Conservation (phyloP, 1,139 yeast species). For the Petasospora rhodanensis region DNA sequence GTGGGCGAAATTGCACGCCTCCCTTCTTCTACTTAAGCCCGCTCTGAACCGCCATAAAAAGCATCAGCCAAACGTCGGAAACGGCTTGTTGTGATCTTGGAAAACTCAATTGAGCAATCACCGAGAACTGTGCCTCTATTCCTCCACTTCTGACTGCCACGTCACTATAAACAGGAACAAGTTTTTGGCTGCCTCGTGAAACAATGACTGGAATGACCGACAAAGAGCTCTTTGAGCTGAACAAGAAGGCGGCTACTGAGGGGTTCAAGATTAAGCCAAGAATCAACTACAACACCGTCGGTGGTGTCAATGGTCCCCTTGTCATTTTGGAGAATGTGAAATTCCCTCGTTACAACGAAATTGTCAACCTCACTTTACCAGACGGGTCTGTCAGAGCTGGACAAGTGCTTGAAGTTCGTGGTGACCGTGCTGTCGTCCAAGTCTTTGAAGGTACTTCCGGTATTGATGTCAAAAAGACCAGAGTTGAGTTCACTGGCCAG, state of each 20-base stretch:
- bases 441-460: conserved; percentile 98
- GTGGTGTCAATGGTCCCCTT: conserved; percentile 97
- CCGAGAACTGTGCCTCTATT: too few species aligned
- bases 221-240: conserved; percentile 54
- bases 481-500: conserved; percentile 95
- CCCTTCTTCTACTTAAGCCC: too few species aligned
- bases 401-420: conserved; percentile 96
- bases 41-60: too few species aligned
- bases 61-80: too few species aligned
- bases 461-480: conserved; percentile 94
- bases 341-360: conserved; percentile 94
- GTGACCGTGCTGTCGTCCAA: conserved; percentile 95
- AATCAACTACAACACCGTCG: conserved; percentile 89
- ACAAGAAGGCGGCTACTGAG: conserved; percentile 87
- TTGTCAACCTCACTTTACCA: conserved; percentile 92
- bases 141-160: too few species aligned
- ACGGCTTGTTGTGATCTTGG: too few species aligned
- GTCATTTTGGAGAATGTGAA: conserved; percentile 95
- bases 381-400: conserved; percentile 95
- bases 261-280: conserved; percentile 90
- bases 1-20: too few species aligned
- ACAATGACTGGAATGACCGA: conserved; percentile 26
- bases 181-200: too few species aligned
- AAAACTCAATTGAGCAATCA: too few species aligned
- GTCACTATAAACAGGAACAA: too few species aligned